Percentiles rank a stretch among this genome's conserved stretches.
phyloP scores from a whole-genome alignment of 2,329 filamentous ascomycete species.

The Trichoderma guizhouense region DNA sequence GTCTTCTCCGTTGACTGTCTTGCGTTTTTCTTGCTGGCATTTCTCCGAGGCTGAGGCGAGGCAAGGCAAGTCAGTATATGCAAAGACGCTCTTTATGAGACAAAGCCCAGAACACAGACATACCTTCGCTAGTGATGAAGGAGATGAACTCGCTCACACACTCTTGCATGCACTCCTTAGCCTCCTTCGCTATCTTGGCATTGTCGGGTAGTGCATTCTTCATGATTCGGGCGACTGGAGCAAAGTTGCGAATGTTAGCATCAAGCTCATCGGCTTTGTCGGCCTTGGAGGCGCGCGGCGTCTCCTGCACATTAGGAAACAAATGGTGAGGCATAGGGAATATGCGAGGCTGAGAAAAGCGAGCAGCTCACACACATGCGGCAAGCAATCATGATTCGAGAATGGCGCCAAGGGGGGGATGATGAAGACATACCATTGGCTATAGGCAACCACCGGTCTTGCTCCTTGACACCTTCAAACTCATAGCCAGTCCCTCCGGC shows the following conservation, averaged over 20 bases:
- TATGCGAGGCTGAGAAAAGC: conserved; percentile 32
- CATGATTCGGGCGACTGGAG: conserved; percentile 98
- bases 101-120: conserved; percentile 30
- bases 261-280: conserved; percentile 60
- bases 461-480: conserved; percentile 95
- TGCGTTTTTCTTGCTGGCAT: conserved; percentile 98
- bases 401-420: background rate
- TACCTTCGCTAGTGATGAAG: conserved; percentile 98
- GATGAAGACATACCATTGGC: conserved; percentile 86
- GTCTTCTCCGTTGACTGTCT: conserved; percentile 98
- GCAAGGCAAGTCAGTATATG: background rate
- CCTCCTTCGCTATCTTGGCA: conserved; percentile 98
- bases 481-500: conserved; percentile 71
- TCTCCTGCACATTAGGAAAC: conserved; percentile 49
- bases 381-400: conserved; percentile 37
- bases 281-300: conserved; percentile 44
- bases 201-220: conserved; percentile 96
- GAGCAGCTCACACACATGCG: conserved; percentile 28
- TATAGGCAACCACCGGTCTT: conserved; percentile 99
- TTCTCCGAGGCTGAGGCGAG: conserved; percentile 82
- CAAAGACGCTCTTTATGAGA: background rate
- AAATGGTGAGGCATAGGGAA: conserved; percentile 59
- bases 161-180: conserved; percentile 99
- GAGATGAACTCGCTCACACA: conserved; percentile 99
- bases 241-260: conserved; percentile 93